These are phyloP conservation scores for Gamarada debralockiae DNA, from an alignment of 495 filamentous ascomycete genomes.

Conservation along the genomic window DNA sequence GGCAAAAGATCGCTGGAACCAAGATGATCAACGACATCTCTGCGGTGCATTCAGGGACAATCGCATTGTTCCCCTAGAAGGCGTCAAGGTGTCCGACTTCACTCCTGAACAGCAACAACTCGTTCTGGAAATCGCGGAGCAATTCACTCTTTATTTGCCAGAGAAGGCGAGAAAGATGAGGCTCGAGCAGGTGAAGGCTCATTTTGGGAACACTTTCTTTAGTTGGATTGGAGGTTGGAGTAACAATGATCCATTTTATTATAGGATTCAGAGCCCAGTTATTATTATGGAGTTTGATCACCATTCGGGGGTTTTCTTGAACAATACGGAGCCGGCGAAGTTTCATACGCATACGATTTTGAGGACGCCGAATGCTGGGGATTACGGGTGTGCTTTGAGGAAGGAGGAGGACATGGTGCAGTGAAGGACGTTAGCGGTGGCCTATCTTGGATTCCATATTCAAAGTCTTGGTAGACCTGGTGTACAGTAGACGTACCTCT, in stretches of 20 bases:
- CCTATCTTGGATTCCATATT: too few species aligned
- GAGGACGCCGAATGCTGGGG: conserved; percentile 65
- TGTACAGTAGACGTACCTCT: too few species aligned
- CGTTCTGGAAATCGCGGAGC: conserved; percentile 49
- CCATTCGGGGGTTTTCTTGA: conserved; percentile 71
- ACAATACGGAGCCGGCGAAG: conserved; percentile 64
- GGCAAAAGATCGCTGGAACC: conserved; percentile 59
- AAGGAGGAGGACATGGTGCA: too few species aligned
- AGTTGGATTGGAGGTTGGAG: conserved; percentile 65
- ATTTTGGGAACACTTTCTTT: conserved; percentile 63
- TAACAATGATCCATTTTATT: conserved; percentile 67
- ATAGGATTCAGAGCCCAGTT: conserved; percentile 66
- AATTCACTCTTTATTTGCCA: conserved; percentile 62
- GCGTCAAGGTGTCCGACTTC: conserved; percentile 45
- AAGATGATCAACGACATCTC: conserved; percentile 64
- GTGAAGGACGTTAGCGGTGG: too few species aligned
- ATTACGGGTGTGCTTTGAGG: conserved; percentile 48
- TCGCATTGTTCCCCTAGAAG: conserved; percentile 68
- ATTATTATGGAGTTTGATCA: conserved; percentile 71
- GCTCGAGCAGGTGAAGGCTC: conserved; percentile 42
- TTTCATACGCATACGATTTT: conserved; percentile 71
- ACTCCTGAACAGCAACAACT: conserved; percentile 41
- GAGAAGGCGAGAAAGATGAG: conserved; percentile 40
- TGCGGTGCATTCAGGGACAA: conserved; percentile 76
- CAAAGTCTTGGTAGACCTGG: too few species aligned